phyloP scores from a whole-genome alignment of 1,284 basidiomycete species.

The Cryptococcus sp. region DNA sequence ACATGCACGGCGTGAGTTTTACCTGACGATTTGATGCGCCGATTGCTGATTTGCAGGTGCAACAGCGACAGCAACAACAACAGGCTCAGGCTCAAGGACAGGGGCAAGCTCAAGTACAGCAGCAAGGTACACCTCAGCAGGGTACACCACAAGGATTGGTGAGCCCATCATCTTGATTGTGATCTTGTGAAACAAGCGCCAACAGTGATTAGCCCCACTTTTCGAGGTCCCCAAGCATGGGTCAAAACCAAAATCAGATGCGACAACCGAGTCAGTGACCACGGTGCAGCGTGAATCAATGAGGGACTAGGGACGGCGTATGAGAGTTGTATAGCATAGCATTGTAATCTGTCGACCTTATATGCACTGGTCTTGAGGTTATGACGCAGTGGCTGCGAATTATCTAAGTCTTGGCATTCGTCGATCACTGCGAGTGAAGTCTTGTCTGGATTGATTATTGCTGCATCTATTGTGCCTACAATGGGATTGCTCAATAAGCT shows the following conservation, averaged over 20 bases:
- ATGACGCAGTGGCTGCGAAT: too few species aligned
- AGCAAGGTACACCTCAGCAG: constrained; percentile 5
- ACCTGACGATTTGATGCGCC: not conserved
- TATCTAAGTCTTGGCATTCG: too few species aligned
- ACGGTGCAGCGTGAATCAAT: not conserved
- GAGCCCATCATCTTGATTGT: not conserved
- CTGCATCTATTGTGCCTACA: not conserved
- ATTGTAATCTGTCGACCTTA: too few species aligned
- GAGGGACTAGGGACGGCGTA: too few species aligned
- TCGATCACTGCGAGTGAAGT: too few species aligned
- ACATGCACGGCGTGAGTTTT: constrained; percentile 14
- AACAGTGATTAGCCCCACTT: constrained; percentile 17
- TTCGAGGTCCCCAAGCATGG: constrained; percentile 23
- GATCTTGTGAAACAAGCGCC: not conserved
- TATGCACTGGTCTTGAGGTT: too few species aligned
- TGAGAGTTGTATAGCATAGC: too few species aligned
- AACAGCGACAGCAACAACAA: constrained; percentile 1
- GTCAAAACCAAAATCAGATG: constrained; percentile 15
- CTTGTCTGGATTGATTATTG: too few species aligned
- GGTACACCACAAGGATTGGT: constrained; percentile 19
- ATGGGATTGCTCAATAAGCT: constrained; percentile 47
- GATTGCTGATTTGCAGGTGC: not conserved
- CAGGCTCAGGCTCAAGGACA: constrained; percentile 15
- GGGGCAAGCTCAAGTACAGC: constrained; percentile 5
- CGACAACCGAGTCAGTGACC: constrained; percentile 12